phyloP scores from a whole-genome alignment of 805 yeast genomes.

The Pichia manshurica region DNA sequence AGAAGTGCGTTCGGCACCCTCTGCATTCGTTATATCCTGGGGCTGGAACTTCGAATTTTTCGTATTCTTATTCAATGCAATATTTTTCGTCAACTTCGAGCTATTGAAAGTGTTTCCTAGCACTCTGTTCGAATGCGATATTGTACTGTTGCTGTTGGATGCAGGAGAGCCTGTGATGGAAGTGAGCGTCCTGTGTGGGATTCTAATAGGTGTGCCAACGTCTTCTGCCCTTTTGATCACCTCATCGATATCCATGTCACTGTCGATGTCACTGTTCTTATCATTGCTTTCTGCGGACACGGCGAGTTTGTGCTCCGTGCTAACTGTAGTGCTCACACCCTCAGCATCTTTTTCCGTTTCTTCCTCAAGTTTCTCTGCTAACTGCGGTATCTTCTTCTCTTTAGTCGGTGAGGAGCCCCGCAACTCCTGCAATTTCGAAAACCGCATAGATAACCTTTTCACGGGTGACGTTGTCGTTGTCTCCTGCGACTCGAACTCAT shows the following conservation, averaged over 20 bases:
- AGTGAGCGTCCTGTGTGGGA: slow-evolving; percentile 15
- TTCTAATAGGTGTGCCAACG: slow-evolving; percentile 29
- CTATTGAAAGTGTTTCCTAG: slow-evolving; percentile 1
- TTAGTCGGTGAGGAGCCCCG: no score
- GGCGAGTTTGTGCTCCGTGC: slow-evolving; percentile 10
- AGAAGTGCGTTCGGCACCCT: no score
- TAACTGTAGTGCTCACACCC: no score
- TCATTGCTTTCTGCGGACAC: slow-evolving; percentile 14
- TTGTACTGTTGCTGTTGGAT: background rate
- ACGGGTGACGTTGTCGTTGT: slow-evolving; percentile 10
- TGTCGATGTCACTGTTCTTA: background rate
- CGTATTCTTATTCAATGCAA: slow-evolving; percentile 22
- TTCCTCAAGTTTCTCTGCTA: no score
- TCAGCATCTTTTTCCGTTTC: no score
- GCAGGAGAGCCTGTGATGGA: slow-evolving; percentile 20
- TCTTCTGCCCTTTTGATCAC: slow-evolving; percentile 26
- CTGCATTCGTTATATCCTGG: slow-evolving; percentile 12
- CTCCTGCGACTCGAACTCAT: slow-evolving; percentile 33
- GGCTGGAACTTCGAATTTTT: slow-evolving; percentile 16
- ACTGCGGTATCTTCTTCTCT: no score
- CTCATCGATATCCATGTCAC: slow-evolving; percentile 25
- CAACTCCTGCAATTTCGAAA: background rate
- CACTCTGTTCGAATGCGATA: no score
- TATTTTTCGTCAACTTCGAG: slow-evolving; percentile 23
- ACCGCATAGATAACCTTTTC: slow-evolving; percentile 11